Percentiles rank a stretch among this genome's conserved stretches.
phyloP scores from a whole-genome alignment of 2,329 filamentous ascomycete species.

The Thelonectria blattea region DNA sequence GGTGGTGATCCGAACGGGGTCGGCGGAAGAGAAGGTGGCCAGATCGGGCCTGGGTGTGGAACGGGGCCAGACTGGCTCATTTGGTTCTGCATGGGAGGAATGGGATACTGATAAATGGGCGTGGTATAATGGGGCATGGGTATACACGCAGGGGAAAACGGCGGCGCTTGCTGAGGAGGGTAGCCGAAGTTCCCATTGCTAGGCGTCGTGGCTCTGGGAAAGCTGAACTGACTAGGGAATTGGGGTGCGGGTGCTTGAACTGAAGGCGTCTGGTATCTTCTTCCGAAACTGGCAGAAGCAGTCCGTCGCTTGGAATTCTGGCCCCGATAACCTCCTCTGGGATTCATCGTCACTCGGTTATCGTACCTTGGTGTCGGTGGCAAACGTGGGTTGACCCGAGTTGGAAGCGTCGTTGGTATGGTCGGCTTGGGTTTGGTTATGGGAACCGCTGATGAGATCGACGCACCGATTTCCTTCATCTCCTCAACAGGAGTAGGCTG shows the following conservation, averaged over 20 bases:
- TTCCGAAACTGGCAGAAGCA: background rate
- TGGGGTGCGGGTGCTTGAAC: background rate
- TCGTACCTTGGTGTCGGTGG: slow-evolving; percentile 16
- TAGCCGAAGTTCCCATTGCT: background rate
- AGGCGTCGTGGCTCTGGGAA: background rate
- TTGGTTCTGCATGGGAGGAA: background rate
- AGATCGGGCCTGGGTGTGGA: background rate
- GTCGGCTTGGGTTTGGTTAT: too few species aligned
- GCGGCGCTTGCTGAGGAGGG: background rate
- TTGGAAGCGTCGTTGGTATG: background rate
- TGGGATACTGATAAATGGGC: background rate
- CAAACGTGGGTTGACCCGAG: slow-evolving; percentile 2
- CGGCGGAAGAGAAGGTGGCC: background rate
- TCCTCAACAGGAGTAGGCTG: background rate
- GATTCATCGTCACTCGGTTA: background rate
- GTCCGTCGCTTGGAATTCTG: too few species aligned
- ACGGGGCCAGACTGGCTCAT: background rate
- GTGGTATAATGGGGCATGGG: background rate
- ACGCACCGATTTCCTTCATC: background rate
- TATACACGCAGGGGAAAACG: background rate
- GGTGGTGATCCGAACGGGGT: background rate
- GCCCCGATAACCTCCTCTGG: background rate
- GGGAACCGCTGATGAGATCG: background rate
- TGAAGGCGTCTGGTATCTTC: background rate
- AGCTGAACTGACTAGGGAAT: background rate